These are phyloP conservation scores for Calonectria leucothoes DNA, from an alignment of 2,329 filamentous ascomycete species.

Conservation along the genomic window DNA sequence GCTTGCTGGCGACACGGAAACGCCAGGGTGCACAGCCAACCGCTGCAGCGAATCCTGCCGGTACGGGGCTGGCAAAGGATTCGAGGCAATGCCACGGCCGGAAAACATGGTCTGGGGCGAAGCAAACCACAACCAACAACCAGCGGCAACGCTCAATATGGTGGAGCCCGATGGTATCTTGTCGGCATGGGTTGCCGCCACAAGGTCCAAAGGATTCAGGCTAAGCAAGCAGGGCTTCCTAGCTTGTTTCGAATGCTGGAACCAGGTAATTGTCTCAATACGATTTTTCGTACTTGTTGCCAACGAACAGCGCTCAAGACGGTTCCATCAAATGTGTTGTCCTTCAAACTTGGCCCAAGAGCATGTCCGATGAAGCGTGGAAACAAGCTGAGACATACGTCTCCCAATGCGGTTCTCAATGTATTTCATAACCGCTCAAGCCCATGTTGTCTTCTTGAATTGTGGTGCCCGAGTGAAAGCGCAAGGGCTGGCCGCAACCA, in stretches of 20 bases:
- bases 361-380: neutral
- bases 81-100: neutral
- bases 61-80: neutral
- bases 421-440: neutral
- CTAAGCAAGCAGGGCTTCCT: neutral
- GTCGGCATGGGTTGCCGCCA: neutral
- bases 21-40: neutral
- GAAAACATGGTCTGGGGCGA: neutral
- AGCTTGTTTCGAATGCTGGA: neutral
- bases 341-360: neutral
- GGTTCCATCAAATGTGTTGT: neutral
- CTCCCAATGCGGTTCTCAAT: neutral
- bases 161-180: neutral
- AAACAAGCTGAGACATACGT: neutral
- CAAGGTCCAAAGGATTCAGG: neutral
- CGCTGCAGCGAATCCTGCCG: neutral
- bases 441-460: neutral
- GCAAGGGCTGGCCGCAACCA: neutral
- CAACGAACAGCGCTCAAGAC: neutral
- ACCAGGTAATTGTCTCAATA: neutral
- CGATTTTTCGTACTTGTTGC: neutral
- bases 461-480: neutral
- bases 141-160: neutral
- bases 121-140: neutral
- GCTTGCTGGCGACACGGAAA: neutral